These are phyloP conservation scores for Russula lepida DNA, from an alignment of 768 basidiomycete species.

Conservation along the genomic window DNA sequence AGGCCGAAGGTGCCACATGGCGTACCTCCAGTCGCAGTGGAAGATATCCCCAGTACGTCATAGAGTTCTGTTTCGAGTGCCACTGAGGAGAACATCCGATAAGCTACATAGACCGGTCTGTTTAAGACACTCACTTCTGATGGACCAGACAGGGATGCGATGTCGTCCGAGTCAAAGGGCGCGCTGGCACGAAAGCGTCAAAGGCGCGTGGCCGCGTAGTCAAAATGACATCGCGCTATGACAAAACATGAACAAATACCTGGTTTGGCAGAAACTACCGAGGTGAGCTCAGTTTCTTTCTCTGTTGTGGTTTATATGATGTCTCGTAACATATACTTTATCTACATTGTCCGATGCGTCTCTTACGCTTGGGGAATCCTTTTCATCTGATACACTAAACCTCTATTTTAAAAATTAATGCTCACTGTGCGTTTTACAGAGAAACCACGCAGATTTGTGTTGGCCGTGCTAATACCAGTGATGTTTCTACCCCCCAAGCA, in stretches of 20 bases:
- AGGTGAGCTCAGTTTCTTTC: constrained; percentile 13
- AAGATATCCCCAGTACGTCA: constrained; percentile 69
- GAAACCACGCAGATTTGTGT: not conserved
- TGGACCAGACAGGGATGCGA: not conserved
- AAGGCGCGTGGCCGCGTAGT: not conserved
- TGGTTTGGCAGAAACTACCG: not conserved
- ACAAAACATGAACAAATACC: constrained; percentile 13
- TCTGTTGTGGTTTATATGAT: constrained; percentile 38
- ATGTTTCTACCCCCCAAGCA: constrained; percentile 5
- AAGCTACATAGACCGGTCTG: not conserved
- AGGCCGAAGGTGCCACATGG: constrained; percentile 7
- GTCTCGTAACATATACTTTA: constrained; percentile 47
- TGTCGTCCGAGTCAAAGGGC: not conserved
- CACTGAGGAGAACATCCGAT: constrained; percentile 35
- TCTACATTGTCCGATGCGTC: constrained; percentile 83
- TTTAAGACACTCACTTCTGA: constrained; percentile 1
- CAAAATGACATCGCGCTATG: not conserved
- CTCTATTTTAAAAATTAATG: not conserved
- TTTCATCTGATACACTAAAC: constrained; percentile 17
- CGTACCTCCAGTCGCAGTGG: constrained; percentile 64
- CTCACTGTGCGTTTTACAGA: not conserved
- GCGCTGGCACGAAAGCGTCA: not conserved
- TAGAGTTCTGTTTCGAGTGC: constrained; percentile 75
- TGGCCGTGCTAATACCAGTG: constrained; percentile 9
- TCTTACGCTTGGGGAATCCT: constrained; percentile 40